Evolutionary conservation across 225 moss, liverwort and hornwort species (phyloP), one percentile per base, ranked within the genome.

Genomic region (Bryoerythrophyllum caledonicum): DNA sequence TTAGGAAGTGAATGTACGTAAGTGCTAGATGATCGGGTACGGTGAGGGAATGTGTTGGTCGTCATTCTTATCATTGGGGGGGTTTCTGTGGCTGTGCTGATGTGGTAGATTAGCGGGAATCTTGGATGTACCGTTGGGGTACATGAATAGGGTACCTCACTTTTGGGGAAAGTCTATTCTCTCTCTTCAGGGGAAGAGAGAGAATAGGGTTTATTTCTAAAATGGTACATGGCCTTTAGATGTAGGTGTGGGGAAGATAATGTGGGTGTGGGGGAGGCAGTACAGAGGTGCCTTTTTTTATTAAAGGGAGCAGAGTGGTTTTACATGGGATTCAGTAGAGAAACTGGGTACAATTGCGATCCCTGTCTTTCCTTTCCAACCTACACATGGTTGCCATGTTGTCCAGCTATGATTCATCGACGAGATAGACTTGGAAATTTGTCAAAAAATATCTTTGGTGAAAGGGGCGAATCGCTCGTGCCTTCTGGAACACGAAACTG

Each of bases 381-480:
- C 19, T 26, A 40, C 57, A 26, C 70, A 70, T 56, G 70, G 70
- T 70, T 38, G 70, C 70, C 70, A 56, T 57, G 70, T 70, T 57
- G 57, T 70, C 6, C 41, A 40, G 26, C 25, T 57, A 70, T 57
- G 40, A n/a, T n/a, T n/a, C n/a, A n/a, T n/a, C n/a, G n/a, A n/a
- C n/a, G n/a, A n/a, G n/a, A 38, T 57, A 40, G 26, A 57, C 70
- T 19, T 10, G 40, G 9, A 30, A 19, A 25, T 21, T 25, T 40
- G 38, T 1, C 17, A 17, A 17, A 19, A 41, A 3, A 11, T 11
- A 26, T 24, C 70, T 41, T 57, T 21, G 70, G 25, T 38, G 56
- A 57, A 70, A 70, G 57, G 16, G 6, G 25, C 70, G 40, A 56
- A 40, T 6, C 9, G 24, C 16, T 52, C 1, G 0, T 3, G 53